Conservation (phyloP, 768 basidiomycete species). For the Suillus ampliporus region DNA sequence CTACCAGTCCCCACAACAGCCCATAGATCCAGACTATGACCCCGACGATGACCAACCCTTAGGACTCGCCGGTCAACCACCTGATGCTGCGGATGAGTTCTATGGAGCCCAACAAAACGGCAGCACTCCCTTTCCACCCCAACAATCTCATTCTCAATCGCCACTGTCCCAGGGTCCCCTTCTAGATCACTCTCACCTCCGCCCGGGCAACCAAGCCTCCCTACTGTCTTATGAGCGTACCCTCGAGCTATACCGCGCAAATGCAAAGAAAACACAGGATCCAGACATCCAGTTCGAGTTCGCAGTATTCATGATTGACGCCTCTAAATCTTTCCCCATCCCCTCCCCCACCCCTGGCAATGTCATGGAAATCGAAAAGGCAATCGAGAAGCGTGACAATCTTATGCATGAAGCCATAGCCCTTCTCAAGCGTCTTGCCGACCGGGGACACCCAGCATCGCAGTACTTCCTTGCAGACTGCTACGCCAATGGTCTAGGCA, state of each 20-base stretch:
- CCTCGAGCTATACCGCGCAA: conserved; percentile 94
- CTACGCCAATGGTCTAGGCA: conserved; percentile 98
- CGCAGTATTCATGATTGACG: conserved; percentile 98
- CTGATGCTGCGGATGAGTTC: conserved; percentile 50
- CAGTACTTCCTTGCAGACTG: conserved; percentile 99
- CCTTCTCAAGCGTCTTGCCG: conserved; percentile 89
- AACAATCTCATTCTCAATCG: conserved; percentile 69
- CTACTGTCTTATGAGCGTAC: conserved; percentile 95
- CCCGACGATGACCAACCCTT: conserved; percentile 49
- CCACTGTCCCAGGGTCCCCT: conserved; percentile 58
- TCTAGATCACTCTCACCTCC: conserved; percentile 90
- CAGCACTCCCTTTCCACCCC: conserved; percentile 37
- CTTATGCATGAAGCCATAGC: conserved; percentile 86
- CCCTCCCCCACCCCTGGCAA: conserved; percentile 73
- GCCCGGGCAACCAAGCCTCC: conserved; percentile 90
- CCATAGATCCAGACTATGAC: conserved; percentile 40
- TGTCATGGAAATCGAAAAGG: conserved; percentile 80
- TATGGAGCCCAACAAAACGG: conserved; percentile 26
- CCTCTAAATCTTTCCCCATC: conserved; percentile 87
- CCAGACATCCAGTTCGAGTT: conserved; percentile 98
- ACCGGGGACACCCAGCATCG: conserved; percentile 91
- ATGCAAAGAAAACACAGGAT: conserved; percentile 98
- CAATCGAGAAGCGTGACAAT: conserved; percentile 83
- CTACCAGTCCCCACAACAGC: conserved; percentile 24
- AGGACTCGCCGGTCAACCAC: conserved; percentile 33